Evolutionary conservation across 768 basidiomycete genomes (phyloP), one percentile per base, ranked within the genome.

Genomic region (Amylocystis lapponica): DNA sequence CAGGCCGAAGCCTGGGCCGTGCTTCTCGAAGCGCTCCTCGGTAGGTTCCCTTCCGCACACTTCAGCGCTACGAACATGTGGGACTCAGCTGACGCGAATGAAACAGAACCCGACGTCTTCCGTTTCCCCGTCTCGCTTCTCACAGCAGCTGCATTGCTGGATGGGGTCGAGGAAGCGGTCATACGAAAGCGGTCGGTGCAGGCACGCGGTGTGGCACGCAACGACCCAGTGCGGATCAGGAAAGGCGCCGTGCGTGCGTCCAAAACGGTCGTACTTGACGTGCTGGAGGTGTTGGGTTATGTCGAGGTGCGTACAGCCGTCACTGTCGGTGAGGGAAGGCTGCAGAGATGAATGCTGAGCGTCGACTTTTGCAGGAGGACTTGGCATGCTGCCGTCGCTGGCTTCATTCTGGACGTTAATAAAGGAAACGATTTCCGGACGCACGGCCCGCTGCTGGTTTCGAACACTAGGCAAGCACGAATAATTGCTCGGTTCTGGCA

Each of bases 51-150:
- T 30, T 45, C 35, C 13, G 13, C 5, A 22, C n/a, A n/a, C n/a
- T n/a, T n/a, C n/a, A n/a, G n/a, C n/a, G n/a, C n/a, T n/a, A n/a
- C n/a, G n/a, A n/a, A n/a, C n/a, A n/a, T n/a, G n/a, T n/a, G n/a
- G n/a, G n/a, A n/a, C n/a, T n/a, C n/a, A n/a, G n/a, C n/a, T n/a
- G n/a, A n/a, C n/a, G n/a, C n/a, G n/a, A n/a, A n/a, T n/a, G n/a
- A n/a, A n/a, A 14, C 36, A 82, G 82, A 76, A 47, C 69, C 73
- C 3, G 76, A 79, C 39, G 62, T 79, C 34, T 57, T 79, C 41
- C 68, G 63, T 36, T 79, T 73, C 52, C 71, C 75, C 3, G 48
- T 79, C 11, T 76, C 75, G 12, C 53, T 76, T 12, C 68, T 84
- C 11, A 79, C 82, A 0, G 69, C 67, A 0, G 69, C 71, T 8